Evolutionary conservation across 352 stramenopile genomes (phyloP).

Genomic region (Pythium monospermum): DNA sequence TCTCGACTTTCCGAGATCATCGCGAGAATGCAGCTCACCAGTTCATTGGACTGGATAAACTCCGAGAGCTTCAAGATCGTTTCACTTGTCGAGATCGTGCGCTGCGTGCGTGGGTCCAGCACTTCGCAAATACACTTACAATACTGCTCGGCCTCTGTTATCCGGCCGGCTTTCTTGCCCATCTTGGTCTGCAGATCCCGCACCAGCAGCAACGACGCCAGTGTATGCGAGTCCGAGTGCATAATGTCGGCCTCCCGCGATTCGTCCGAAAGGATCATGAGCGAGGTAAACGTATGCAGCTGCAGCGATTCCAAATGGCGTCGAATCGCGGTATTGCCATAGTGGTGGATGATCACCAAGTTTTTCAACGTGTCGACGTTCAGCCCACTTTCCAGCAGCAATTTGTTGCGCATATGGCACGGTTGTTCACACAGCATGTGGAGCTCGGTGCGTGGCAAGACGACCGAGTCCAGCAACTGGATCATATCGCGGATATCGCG

Average conservation of each 20-base stretch:
- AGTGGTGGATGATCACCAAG: constrained; percentile 57
- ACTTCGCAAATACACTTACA: constrained; percentile 85
- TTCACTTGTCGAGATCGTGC: constrained; percentile 67
- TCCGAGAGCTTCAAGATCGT: constrained; percentile 74
- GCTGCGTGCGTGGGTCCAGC: constrained; percentile 80
- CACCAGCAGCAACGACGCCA: constrained; percentile 81
- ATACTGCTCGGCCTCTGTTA: constrained; percentile 23
- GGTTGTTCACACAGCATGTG: constrained; percentile 82
- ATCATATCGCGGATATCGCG: constrained; percentile 90
- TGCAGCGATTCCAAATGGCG: constrained; percentile 59
- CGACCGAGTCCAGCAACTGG: constrained; percentile 67
- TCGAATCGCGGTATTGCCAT: constrained; percentile 76
- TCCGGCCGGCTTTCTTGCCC: neutral
- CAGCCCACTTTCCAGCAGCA: constrained; percentile 53
- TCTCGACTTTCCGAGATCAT: constrained; percentile 86
- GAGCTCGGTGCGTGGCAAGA: constrained; percentile 53
- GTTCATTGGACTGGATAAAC: constrained; percentile 88
- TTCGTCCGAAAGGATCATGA: constrained; percentile 80
- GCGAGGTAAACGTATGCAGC: constrained; percentile 68
- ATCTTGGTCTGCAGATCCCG: constrained; percentile 59
- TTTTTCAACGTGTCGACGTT: constrained; percentile 47
- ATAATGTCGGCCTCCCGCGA: constrained; percentile 73
- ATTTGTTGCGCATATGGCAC: constrained; percentile 50
- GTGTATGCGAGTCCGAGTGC: constrained; percentile 82
- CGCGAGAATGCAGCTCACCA: constrained; percentile 80